phyloP scores from a whole-genome alignment of 73 alveolate genomes.

The Uronychia setigera region DNA sequence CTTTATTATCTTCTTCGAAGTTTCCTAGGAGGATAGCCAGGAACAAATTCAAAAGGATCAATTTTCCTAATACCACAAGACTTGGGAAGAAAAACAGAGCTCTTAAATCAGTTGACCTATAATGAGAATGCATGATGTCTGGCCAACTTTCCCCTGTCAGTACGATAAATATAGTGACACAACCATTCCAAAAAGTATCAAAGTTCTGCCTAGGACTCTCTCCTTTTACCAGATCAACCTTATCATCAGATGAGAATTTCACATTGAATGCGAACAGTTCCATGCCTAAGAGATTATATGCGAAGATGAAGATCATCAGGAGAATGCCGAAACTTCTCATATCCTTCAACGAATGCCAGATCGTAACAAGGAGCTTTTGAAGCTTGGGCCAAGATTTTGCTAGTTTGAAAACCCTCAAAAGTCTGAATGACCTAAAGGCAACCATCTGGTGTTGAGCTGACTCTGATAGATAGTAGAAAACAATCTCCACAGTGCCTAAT shows the following conservation, averaged over 20 bases:
- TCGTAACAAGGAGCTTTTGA: slow-evolving; percentile 17
- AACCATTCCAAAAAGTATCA: slow-evolving; percentile 14
- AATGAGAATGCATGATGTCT: no score
- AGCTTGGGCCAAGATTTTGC: slow-evolving; percentile 36
- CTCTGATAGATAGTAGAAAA: neutral
- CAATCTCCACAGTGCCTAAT: slow-evolving; percentile 16
- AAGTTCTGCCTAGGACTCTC: slow-evolving; percentile 14
- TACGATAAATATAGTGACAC: slow-evolving; percentile 23
- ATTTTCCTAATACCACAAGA: slow-evolving; percentile 31
- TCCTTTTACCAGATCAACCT: slow-evolving; percentile 29
- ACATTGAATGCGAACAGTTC: slow-evolving; percentile 40
- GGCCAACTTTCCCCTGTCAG: slow-evolving; percentile 34
- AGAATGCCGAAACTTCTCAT: slow-evolving; percentile 20
- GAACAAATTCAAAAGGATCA: no score
- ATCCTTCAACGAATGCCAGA: slow-evolving; percentile 34
- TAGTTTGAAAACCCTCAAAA: slow-evolving; percentile 19
- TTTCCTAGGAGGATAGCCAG: slow-evolving; percentile 54
- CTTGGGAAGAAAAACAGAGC: slow-evolving; percentile 23
- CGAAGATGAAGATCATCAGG: slow-evolving; percentile 2
- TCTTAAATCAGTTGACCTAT: slow-evolving; percentile 16
- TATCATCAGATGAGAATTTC: no score
- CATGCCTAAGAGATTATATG: slow-evolving; percentile 31
- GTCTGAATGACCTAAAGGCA: slow-evolving; percentile 27
- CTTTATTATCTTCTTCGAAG: no score
- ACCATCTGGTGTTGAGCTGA: neutral